A percentile compares a stretch with the other conserved stretches of the same genome.
Evolutionary conservation across 2,329 filamentous ascomycete genomes (phyloP).

Genomic region (Ceratocystis lukuohia): DNA sequence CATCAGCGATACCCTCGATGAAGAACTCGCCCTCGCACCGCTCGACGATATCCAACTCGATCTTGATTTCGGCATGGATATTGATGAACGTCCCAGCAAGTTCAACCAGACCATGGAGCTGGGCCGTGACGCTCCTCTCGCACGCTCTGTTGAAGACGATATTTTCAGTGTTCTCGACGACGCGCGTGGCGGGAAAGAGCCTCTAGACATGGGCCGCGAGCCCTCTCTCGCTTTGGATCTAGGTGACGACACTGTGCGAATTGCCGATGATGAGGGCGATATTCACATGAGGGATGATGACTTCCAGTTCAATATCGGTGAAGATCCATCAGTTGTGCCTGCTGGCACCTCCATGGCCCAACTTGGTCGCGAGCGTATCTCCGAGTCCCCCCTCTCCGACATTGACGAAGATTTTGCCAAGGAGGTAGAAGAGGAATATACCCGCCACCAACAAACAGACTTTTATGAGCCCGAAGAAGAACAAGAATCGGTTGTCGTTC

Average conservation of each 20-base stretch:
- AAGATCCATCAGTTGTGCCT: constrained; percentile 45
- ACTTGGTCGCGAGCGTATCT: constrained; percentile 46
- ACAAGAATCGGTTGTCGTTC: constrained; percentile 44
- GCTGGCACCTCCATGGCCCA: constrained; percentile 30
- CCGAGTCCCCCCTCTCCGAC: constrained; percentile 57
- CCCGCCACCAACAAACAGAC: constrained; percentile 38
- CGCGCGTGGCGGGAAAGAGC: constrained; percentile 38
- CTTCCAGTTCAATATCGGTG: constrained; percentile 46
- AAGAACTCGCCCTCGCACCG: constrained; percentile 41
- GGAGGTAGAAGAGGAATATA: constrained; percentile 46
- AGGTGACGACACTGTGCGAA: constrained; percentile 41
- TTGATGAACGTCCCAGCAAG: constrained; percentile 47
- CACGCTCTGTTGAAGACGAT: constrained; percentile 54
- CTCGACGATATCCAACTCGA: constrained; percentile 58
- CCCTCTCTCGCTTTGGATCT: constrained; percentile 42
- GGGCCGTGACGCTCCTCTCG: constrained; percentile 68
- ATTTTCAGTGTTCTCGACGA: constrained; percentile 53
- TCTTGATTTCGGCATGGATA: constrained; percentile 60
- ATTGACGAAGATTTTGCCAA: constrained; percentile 50
- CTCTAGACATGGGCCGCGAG: constrained; percentile 37
- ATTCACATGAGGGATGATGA: constrained; percentile 49
- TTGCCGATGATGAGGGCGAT: constrained; percentile 52
- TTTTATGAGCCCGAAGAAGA: constrained; percentile 50
- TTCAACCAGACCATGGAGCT: constrained; percentile 63
- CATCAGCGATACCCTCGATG: constrained; percentile 46